A percentile compares a stretch with the other conserved stretches of the same genome.
Evolutionary conservation across 2,329 filamentous ascomycete genomes (phyloP).

Genomic region (Phialemonium atrogriseum): DNA sequence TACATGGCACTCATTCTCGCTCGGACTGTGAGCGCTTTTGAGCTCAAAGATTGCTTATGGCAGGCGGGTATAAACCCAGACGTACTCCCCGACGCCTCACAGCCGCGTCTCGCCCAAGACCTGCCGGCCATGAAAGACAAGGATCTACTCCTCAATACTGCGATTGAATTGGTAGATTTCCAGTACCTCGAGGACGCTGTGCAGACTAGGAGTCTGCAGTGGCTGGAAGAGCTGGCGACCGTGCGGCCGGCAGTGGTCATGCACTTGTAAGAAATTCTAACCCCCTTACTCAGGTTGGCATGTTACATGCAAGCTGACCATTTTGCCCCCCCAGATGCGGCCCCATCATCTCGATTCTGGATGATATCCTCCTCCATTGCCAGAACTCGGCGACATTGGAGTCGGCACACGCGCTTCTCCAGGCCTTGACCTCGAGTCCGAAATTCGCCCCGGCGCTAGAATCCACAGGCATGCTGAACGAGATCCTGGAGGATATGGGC

Average conservation of each 20-base stretch:
- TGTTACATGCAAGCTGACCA: not conserved
- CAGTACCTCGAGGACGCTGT: conserved; percentile 54
- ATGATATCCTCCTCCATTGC: conserved; percentile 54
- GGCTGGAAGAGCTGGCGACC: conserved; percentile 50
- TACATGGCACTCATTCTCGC: conserved; percentile 54
- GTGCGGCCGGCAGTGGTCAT: conserved; percentile 48
- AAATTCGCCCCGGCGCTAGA: conserved; percentile 41
- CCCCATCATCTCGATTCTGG: conserved; percentile 48
- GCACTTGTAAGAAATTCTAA: conserved; percentile 45
- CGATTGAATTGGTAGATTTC: conserved; percentile 59
- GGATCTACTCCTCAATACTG: conserved; percentile 53
- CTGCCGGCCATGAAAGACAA: conserved; percentile 45
- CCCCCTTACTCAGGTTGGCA: not conserved
- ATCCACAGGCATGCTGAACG: conserved; percentile 38
- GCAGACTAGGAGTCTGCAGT: conserved; percentile 49
- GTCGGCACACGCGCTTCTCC: conserved; percentile 51
- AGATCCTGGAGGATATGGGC: conserved; percentile 50
- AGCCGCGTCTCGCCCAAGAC: conserved; percentile 33
- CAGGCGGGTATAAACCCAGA: conserved; percentile 43
- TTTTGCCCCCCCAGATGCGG: conserved; percentile 32
- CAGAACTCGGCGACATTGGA: conserved; percentile 53
- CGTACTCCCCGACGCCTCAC: conserved; percentile 28
- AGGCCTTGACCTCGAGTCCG: conserved; percentile 46
- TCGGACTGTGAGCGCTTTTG: conserved; percentile 46
- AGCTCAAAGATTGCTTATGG: conserved; percentile 56